Evolutionary conservation across 345 rosid genomes (phyloP).

Genomic region (Hevea brasiliensis): DNA sequence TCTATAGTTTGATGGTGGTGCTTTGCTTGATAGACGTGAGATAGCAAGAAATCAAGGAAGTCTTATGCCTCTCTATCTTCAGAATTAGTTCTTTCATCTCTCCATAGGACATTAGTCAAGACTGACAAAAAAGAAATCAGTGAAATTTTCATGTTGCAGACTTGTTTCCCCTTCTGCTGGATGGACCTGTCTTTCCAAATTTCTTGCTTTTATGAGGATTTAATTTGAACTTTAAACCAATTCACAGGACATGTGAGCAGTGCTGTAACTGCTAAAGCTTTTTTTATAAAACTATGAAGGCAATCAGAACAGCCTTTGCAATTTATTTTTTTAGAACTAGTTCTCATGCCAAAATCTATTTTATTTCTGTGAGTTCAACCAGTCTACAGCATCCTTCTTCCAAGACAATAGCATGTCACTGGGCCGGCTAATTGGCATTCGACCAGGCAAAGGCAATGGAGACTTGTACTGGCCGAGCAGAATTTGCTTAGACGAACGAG

Average conservation of each 20-base stretch:
- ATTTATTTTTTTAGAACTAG: background rate
- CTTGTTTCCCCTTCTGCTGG: background rate
- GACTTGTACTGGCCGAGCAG: slow-evolving; percentile 34
- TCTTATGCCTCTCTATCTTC: no score
- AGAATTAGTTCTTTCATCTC: background rate
- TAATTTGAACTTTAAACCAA: no score
- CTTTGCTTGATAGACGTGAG: no score
- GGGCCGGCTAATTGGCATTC: slow-evolving; percentile 51
- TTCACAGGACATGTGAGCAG: no score
- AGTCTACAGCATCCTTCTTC: slow-evolving; percentile 62
- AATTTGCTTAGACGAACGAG: slow-evolving; percentile 18
- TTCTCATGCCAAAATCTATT: background rate
- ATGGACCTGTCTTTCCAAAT: no score
- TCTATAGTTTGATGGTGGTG: no score
- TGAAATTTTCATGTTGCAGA: background rate
- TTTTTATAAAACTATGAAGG: no score
- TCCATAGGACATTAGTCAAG: background rate
- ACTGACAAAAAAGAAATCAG: background rate
- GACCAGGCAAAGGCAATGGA: slow-evolving; percentile 31
- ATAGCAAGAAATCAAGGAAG: no score
- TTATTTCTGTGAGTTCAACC: background rate
- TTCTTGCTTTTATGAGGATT: no score
- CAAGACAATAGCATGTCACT: slow-evolving; percentile 46
- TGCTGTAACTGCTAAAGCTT: no score
- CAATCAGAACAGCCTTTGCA: no score